Conservation (phyloP, 306 rosid species). For the Argentina anserina region DNA sequence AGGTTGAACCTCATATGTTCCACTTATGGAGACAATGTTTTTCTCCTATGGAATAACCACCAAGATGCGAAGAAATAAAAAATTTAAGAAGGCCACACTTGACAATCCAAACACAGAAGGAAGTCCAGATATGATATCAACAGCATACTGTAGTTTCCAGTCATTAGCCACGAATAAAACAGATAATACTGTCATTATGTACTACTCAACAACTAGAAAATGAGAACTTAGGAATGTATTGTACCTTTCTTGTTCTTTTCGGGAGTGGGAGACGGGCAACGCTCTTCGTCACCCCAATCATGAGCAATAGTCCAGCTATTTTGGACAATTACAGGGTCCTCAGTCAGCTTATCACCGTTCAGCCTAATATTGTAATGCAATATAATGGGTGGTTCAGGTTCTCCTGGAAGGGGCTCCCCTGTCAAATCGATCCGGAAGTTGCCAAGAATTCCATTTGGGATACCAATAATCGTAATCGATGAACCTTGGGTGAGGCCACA, state of each 20-base stretch:
- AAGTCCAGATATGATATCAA: not conserved
- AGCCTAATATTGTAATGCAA: slow-evolving; percentile 97
- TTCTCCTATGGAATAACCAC: slow-evolving; percentile 2
- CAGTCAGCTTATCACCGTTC: slow-evolving; percentile 90
- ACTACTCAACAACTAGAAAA: slow-evolving; percentile 19
- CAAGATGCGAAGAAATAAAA: not conserved
- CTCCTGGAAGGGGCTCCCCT: slow-evolving; percentile 96
- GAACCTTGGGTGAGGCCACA: slow-evolving; percentile 99
- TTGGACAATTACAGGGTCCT: slow-evolving; percentile 95
- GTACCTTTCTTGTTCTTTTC: slow-evolving; percentile 74
- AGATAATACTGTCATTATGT: not conserved
- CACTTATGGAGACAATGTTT: not conserved
- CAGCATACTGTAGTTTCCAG: not conserved
- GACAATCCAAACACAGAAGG: not conserved
- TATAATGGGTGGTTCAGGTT: slow-evolving; percentile 86
- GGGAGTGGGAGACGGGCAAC: slow-evolving; percentile 82
- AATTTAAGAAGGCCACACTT: not conserved
- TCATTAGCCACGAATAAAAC: not conserved
- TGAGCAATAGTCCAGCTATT: slow-evolving; percentile 92
- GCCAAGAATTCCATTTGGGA: slow-evolving; percentile 90
- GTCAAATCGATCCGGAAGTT: slow-evolving; percentile 80
- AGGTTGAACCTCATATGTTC: not conserved
- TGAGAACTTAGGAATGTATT: not conserved
- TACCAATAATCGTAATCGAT: slow-evolving; percentile 74
- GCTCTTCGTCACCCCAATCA: slow-evolving; percentile 99